These are phyloP conservation scores for Thielaviopsis musarum DNA, from an alignment of 2,329 filamentous ascomycete genomes.

Conservation along the genomic window DNA sequence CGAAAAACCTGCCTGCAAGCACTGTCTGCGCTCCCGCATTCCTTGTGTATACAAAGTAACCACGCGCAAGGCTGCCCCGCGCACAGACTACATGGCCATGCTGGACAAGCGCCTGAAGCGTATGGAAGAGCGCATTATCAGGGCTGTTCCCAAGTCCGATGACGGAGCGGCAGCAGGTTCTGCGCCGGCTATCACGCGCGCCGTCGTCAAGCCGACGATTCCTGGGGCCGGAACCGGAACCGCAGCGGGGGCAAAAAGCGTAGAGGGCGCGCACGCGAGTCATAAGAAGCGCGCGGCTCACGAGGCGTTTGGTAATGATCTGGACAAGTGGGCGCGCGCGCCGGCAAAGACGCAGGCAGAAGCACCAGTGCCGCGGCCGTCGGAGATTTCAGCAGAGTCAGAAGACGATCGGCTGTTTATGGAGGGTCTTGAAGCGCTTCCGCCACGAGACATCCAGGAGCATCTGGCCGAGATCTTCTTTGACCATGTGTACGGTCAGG, in stretches of 20 bases:
- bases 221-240: constrained; percentile 26
- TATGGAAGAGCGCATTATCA: constrained; percentile 97
- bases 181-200: constrained; percentile 45
- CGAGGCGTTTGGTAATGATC: constrained; percentile 68
- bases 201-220: constrained; percentile 67
- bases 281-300: constrained; percentile 69
- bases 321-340: constrained; percentile 63
- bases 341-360: constrained; percentile 33
- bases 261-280: constrained; percentile 26
- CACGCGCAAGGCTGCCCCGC: constrained; percentile 77
- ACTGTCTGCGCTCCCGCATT: constrained; percentile 80
- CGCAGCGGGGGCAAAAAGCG: not conserved
- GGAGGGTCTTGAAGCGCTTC: constrained; percentile 70
- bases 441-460: constrained; percentile 74
- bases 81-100: constrained; percentile 99
- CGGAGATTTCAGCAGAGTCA: constrained; percentile 31
- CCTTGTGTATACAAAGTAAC: constrained; percentile 98
- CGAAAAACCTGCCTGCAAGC: constrained; percentile 94
- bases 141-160: constrained; percentile 79
- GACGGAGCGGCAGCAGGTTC: constrained; percentile 20
- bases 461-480: constrained; percentile 92
- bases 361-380: not conserved
- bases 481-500: constrained; percentile 87
- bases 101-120: constrained; percentile 86
- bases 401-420: constrained; percentile 63